phyloP scores from a whole-genome alignment of 768 basidiomycete species.

The Leccinum boreale region DNA sequence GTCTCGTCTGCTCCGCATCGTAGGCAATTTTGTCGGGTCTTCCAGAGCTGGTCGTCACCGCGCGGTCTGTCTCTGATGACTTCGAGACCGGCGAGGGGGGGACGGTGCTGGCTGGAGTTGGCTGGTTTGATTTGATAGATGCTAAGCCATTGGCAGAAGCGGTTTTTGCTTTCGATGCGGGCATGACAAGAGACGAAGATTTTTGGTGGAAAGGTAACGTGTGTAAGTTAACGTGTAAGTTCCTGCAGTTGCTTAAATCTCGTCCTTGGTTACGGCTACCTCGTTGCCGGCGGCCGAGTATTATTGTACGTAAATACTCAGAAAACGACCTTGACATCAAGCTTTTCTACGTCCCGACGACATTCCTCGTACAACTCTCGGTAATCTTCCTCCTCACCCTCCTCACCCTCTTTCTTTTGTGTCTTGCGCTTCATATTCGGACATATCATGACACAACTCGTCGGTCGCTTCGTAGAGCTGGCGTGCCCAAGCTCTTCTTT shows the following conservation, averaged over 20 bases:
- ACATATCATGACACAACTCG: constrained; percentile 95
- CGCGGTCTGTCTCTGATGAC: constrained; percentile 16
- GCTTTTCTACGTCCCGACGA: constrained; percentile 76
- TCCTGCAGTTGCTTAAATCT: too few species aligned
- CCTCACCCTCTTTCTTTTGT: constrained; percentile 58
- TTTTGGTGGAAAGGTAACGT: constrained; percentile 6
- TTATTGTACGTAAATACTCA: constrained; percentile 25
- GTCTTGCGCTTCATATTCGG: constrained; percentile 73
- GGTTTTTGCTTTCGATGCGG: constrained; percentile 55
- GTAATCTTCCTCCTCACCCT: constrained; percentile 79
- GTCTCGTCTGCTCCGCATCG: constrained; percentile 78
- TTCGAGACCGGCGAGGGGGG: constrained; percentile 27
- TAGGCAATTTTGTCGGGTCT: constrained; percentile 85
- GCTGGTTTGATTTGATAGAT: constrained; percentile 22
- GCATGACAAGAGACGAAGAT: constrained; percentile 28
- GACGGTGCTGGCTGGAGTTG: constrained; percentile 26
- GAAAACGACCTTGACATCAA: constrained; percentile 70
- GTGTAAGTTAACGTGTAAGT: constrained; percentile 6
- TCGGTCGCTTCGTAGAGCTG: constrained; percentile 96
- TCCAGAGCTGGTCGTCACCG: constrained; percentile 35
- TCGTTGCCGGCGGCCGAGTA: not conserved
- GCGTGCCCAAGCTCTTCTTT: constrained; percentile 96
- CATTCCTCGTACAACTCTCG: constrained; percentile 84
- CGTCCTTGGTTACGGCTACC: not conserved
- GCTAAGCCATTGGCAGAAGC: constrained; percentile 46